A percentile compares a stretch with the other conserved stretches of the same genome.
phyloP scores from a whole-genome alignment of 176 grass and related monocot species.

The Eremochloa ophiuroides region DNA sequence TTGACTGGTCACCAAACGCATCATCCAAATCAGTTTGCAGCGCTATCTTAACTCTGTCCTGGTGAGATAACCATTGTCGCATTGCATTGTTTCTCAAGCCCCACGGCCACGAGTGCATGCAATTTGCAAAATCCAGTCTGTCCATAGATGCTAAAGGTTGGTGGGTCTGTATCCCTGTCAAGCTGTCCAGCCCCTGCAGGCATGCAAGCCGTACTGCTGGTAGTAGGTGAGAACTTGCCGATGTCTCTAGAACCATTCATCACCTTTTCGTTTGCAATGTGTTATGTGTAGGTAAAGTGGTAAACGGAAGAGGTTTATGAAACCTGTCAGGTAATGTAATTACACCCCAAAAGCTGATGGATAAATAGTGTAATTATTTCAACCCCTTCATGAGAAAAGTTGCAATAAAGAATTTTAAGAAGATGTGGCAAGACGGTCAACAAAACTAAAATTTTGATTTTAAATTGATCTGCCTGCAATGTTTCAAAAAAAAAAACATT shows the following conservation, averaged over 20 bases:
- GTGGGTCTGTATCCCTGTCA: constrained; percentile 11
- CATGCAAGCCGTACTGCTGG: neutral
- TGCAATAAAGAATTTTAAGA: neutral
- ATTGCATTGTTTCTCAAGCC: constrained; percentile 22
- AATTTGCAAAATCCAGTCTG: constrained; percentile 30
- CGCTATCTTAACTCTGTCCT: constrained; percentile 18
- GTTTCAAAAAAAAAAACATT: neutral
- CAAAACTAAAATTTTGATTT: neutral
- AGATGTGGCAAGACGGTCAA: neutral
- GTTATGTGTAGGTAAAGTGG: too few species aligned
- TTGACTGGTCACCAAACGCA: constrained; percentile 23
- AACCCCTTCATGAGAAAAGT: neutral
- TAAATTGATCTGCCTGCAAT: neutral
- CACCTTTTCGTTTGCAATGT: constrained; percentile 13
- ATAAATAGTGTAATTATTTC: neutral
- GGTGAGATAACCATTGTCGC: constrained; percentile 16
- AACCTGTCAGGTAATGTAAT: neutral
- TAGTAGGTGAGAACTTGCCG: constrained; percentile 21
- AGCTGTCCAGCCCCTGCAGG: neutral
- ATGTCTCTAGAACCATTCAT: constrained; percentile 22
- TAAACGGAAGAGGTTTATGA: constrained; percentile 7
- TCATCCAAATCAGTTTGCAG: constrained; percentile 23
- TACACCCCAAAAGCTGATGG: neutral
- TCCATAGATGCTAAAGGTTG: constrained; percentile 31
- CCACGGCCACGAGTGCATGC: constrained; percentile 1